Percentiles rank a stretch among this genome's conserved stretches.
phyloP scores from a whole-genome alignment of 306 rosid genomes.

The Carpinus fangiana region DNA sequence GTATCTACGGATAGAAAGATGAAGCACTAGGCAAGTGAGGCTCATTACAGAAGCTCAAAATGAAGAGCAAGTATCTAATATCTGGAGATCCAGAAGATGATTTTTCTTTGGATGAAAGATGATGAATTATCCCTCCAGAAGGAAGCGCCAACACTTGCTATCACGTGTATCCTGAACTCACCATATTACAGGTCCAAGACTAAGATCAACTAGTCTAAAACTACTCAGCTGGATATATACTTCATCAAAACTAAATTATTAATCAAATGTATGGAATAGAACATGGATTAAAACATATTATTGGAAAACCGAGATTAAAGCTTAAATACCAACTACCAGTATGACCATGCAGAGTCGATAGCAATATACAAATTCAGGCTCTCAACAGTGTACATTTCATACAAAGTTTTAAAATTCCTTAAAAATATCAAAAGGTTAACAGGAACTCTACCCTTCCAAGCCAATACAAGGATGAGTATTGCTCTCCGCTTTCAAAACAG shows the following conservation, averaged over 20 bases:
- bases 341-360: neutral
- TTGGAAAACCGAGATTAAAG: neutral
- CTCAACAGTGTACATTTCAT: neutral
- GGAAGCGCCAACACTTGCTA: neutral
- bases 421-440: neutral
- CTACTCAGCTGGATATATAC: neutral
- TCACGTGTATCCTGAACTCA: neutral
- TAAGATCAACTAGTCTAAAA: neutral
- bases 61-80: neutral
- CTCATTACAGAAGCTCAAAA: neutral
- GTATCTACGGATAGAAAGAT: neutral
- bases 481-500: constrained; percentile 56
- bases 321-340: neutral
- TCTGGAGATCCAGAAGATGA: neutral
- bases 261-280: neutral
- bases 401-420: neutral
- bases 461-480: constrained; percentile 68
- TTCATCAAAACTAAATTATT: neutral
- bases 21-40: constrained; percentile 1
- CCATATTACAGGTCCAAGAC: neutral
- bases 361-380: neutral
- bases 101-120: neutral
- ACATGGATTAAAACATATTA: neutral
- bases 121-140: neutral
- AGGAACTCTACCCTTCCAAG: constrained; percentile 72